A percentile compares a stretch with the other conserved stretches of the same genome.
Conservation (phyloP, 192 early-diverging fungal genomes). For the Funneliformis mosseae region DNA sequence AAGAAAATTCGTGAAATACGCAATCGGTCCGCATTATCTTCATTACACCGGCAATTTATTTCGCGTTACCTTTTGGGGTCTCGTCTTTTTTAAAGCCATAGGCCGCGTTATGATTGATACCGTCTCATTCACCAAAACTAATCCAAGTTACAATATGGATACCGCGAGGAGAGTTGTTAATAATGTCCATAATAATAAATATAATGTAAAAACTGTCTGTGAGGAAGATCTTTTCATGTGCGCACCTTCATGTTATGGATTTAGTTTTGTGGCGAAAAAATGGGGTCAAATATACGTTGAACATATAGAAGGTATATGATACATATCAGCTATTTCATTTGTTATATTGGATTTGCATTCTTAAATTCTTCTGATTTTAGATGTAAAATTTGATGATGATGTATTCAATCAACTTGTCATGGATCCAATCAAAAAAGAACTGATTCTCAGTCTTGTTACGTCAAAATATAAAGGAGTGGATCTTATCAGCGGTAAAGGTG, state of each 20-base stretch:
- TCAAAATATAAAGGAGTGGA: constrained; percentile 47
- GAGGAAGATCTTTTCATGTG: too few relatives aligned
- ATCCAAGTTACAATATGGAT: neutral
- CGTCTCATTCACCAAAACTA: neutral
- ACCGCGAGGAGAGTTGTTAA: too few relatives aligned
- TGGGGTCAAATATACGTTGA: too few relatives aligned
- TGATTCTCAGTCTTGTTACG: neutral
- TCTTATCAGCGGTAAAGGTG: constrained; percentile 55
- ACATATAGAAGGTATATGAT: too few relatives aligned
- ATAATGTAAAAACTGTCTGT: too few relatives aligned
- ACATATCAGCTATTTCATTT: too few relatives aligned
- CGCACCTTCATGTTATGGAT: too few relatives aligned
- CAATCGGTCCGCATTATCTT: constrained; percentile 2
- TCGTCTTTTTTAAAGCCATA: neutral
- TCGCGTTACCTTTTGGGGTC: neutral
- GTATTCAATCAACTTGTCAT: neutral
- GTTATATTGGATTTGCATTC: neutral
- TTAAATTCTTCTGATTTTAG: neutral
- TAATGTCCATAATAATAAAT: too few relatives aligned
- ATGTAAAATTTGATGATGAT: neutral
- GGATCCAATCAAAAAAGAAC: constrained; percentile 8
- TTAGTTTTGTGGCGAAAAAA: too few relatives aligned
- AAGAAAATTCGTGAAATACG: neutral
- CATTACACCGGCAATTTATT: neutral
- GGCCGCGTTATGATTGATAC: constrained; percentile 11